Evolutionary conservation across 75 land plant genomes (phyloP).

Genomic region (Azolla pinnata): DNA sequence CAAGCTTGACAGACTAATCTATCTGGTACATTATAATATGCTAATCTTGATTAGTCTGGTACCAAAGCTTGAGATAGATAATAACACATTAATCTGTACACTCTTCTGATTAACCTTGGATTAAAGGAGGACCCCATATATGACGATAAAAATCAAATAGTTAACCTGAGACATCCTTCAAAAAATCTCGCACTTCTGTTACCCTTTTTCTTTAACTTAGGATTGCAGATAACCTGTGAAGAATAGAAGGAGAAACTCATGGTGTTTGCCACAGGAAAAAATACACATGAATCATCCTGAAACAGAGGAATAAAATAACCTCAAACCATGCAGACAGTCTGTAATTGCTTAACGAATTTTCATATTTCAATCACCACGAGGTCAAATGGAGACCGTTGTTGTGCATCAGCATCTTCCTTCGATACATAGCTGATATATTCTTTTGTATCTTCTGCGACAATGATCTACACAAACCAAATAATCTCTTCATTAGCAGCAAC

Average conservation of each 20-base stretch:
- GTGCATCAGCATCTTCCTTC: conserved; percentile 59
- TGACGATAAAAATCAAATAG: too few species aligned
- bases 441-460: conserved; percentile 81
- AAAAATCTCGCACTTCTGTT: conserved; percentile 64
- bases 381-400: conserved; percentile 75
- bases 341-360: too few species aligned
- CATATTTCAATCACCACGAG: conserved; percentile 46
- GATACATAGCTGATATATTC: conserved; percentile 73
- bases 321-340: background rate
- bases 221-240: conserved; percentile 75
- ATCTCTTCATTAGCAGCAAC: too few species aligned
- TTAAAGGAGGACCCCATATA: too few species aligned
- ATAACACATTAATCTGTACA: too few species aligned
- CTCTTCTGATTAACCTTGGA: too few species aligned
- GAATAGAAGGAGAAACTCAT: too few species aligned
- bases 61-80: too few species aligned
- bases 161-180: conserved; percentile 91
- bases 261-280: too few species aligned
- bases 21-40: too few species aligned
- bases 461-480: conserved; percentile 71
- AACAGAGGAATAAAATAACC: background rate
- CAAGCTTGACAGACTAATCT: too few species aligned
- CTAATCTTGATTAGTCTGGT: too few species aligned
- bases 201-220: conserved; percentile 51
- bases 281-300: background rate